Conservation (phyloP, 352 stramenopile species). For the Phytophthora syringae region DNA sequence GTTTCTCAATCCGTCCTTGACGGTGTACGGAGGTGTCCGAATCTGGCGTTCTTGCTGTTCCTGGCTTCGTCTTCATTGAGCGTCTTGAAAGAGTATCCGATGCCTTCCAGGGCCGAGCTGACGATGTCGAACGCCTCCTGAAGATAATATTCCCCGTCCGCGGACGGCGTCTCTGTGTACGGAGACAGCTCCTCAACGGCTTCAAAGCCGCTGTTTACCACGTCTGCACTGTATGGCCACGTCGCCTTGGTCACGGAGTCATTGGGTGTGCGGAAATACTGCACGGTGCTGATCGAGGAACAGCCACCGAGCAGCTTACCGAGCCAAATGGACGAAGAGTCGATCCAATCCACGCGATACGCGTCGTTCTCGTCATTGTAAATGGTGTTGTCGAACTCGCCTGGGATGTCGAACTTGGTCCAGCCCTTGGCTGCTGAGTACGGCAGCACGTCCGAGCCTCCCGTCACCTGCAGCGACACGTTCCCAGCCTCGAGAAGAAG, state of each 20-base stretch:
- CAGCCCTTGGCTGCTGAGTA: slow-evolving; percentile 35
- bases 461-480: slow-evolving; percentile 49
- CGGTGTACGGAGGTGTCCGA: slow-evolving; percentile 55
- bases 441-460: slow-evolving; percentile 35
- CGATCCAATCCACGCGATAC: slow-evolving; percentile 56
- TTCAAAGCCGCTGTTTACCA: slow-evolving; percentile 69
- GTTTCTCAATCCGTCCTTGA: slow-evolving; percentile 55
- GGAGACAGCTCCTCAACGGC: slow-evolving; percentile 48
- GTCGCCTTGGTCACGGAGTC: slow-evolving; percentile 44
- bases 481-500: slow-evolving; percentile 61
- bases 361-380: slow-evolving; percentile 50
- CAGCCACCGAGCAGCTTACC: slow-evolving; percentile 83
- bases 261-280: slow-evolving; percentile 78
- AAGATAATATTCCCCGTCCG: slow-evolving; percentile 55
- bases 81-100: slow-evolving; percentile 39
- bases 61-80: slow-evolving; percentile 52
- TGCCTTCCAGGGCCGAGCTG: slow-evolving; percentile 29
- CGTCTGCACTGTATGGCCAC: slow-evolving; percentile 52
- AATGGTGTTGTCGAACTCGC: slow-evolving; percentile 59
- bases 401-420: slow-evolving; percentile 56
- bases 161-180: slow-evolving; percentile 53
- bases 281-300: slow-evolving; percentile 78
- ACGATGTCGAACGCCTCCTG: slow-evolving; percentile 61
- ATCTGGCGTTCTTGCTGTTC: slow-evolving; percentile 61
- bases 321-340: slow-evolving; percentile 50